Percentiles rank a stretch among this genome's conserved stretches.
phyloP scores from a whole-genome alignment of 148 eudicot genomes.

The Dysphania ambrosioides region DNA sequence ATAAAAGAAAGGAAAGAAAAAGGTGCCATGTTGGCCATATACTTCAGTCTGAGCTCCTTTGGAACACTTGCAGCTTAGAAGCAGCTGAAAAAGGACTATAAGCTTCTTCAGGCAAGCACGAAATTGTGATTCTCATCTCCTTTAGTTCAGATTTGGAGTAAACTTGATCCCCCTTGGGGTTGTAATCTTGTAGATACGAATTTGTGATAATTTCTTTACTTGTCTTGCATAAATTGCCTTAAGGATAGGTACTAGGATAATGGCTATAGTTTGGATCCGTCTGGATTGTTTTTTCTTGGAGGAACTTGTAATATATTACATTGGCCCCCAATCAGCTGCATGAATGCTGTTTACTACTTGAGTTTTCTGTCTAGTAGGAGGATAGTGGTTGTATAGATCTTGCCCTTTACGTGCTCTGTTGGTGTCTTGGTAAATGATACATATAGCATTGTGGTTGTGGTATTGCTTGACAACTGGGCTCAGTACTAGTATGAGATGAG shows the following conservation, averaged over 20 bases:
- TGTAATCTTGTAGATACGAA: too few species aligned
- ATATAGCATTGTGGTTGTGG: neutral
- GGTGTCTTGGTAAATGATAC: neutral
- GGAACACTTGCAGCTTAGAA: conserved; percentile 4
- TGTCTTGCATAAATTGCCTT: conserved; percentile 10
- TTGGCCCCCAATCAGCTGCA: neutral
- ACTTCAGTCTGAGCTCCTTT: conserved; percentile 15
- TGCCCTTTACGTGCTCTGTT: neutral
- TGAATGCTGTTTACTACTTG: neutral
- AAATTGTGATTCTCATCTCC: neutral
- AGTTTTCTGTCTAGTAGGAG: neutral
- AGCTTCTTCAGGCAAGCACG: neutral
- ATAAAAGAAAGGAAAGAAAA: conserved; percentile 18
- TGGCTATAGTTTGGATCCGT: conserved; percentile 6
- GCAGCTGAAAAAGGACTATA: neutral
- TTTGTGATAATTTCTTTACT: neutral
- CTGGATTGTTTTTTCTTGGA: neutral
- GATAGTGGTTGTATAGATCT: neutral
- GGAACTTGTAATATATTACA: conserved; percentile 14
- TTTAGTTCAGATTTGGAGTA: conserved; percentile 2
- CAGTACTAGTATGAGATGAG: neutral
- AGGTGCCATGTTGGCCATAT: conserved; percentile 12
- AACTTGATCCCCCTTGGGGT: conserved; percentile 1
- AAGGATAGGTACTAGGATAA: neutral
- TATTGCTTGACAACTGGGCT: neutral